Base-by-base conservation (phyloP, 1,284 basidiomycete species). In the Tilletiopsis washingtonensis region DNA sequence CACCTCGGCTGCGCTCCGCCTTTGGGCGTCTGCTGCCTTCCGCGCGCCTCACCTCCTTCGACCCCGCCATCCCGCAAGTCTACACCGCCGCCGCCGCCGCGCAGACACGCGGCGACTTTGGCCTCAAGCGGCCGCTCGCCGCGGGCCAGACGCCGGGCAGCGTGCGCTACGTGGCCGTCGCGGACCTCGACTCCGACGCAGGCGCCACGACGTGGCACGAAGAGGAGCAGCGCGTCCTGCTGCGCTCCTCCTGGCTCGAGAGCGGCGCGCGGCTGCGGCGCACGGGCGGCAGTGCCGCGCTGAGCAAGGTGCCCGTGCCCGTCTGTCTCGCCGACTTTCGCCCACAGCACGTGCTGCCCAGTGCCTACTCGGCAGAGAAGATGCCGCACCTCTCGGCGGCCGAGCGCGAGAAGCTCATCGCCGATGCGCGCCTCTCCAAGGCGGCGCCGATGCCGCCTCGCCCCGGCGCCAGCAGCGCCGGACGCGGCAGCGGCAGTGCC, bases 41-140 rank as follows among this genome's bases (percentile, higher is more conserved):
- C 34, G 55, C 69, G 5, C 59, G 66, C 42, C 43, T 69, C 24
- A 55, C 61, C 23, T 53, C 54, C 34, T 68, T 60, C 43, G 64
- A 69, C 47, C 67, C 69, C 2, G 39, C 51, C 29, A 41, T 67
- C 15, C 50, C 48, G 0, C 69, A 68, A 43, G 59, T 69, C 25
- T 69, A 69, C 52, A 61, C 56, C n/a, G 54, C 67, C 2, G 65
- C 69, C 1, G 45, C 56, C 5, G 66, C 67, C 29, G 61, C 61
- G 45, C 51, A 60, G 12, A 56, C 57, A 12, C 59, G 69, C 19
- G 69, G 69, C 24, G 67, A 71, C 49, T 71, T 58, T 53, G 69
- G 69, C 36, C 45, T 69, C 49, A 69, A 69, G 47, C 53, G 67
- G 5, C 53, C 67, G 14, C 54, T 67, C 20, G 61, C 67, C 21